Evolutionary conservation across 1,284 basidiomycete genomes (phyloP), one percentile per base, ranked within the genome.

Genomic region (Limonomyces culmigenus): DNA sequence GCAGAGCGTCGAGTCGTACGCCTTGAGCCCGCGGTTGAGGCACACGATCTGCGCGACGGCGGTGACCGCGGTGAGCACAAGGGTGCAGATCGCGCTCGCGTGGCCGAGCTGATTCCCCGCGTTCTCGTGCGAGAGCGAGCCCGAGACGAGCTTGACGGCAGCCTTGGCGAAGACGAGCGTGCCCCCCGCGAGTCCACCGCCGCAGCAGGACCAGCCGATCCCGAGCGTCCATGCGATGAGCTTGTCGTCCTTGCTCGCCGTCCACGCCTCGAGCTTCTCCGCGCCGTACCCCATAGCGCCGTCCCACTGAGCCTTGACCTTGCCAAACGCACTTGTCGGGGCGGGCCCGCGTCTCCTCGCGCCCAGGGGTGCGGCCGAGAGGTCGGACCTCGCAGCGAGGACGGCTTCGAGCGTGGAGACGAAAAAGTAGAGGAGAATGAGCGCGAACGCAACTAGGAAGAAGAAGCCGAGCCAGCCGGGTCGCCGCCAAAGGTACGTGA

Each of bases 81-180:
- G 74, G 0, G 87, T 91, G 50, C 91, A 69, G 40, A 93, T 74
- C 2, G 83, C 67, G 0, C 87, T 74, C 0, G 71, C 65, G 45
- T 87, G 83, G 1, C 77, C 74, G 43, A 93, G 84, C 58, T 86
- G 81, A 47, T 84, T 85, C n/a, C 80, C 81, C 0, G 74, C 65
- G 46, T 83, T 83, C 51, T 78, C 65, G 39, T 80, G 77, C 3
- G 76, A 77, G 33, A 85, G 51, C 3, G 70, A 70, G 3, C 79
- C 79, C 0, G 80, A 76, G 27, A 85, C 65, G 13, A 87, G 56
- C 48, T 85, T 76, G 39, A 87, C 81, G 21, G 70, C 70, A 21
- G 81, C 84, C 54, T 93, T 93, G 1, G 91, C 88, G 49, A 95
- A 92, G 2, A 96, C 85, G 34, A 96, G 62, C 55, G 75, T 81